Base-by-base conservation (phyloP, 1,284 basidiomycete genomes). In the Pseudozyma sp. region DNA sequence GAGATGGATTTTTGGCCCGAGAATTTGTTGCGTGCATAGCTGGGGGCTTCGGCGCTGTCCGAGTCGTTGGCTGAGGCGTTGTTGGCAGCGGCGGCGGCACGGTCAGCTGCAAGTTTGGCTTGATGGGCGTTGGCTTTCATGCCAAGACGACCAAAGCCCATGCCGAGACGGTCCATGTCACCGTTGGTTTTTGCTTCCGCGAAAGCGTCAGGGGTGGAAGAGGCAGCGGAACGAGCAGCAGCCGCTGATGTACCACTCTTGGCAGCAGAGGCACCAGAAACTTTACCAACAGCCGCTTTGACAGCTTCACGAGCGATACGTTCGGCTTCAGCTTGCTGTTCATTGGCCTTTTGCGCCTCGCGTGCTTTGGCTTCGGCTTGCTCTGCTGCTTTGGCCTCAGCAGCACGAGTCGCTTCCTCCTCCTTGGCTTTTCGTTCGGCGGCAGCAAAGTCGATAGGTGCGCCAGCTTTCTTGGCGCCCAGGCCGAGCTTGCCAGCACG, bases 1-100 rank as follows among this genome's bases (percentile, higher is more conserved):
- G 94, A 97, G 85, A 99, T 85, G 45, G 74, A 87, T 86, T 98
- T 99, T 85, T 98, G 96, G 71, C 83, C 87, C 1, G 93, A 93
- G 84, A 99, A 99, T 81, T 94, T 94, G 31, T 94, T 91, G 70
- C 95, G 90, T 2, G 97, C 96, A 31, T 90, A 90, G 13, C 90
- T 93, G 1, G 91, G 90, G 53, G 92, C 88, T 49, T 84, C 83
- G 14, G 68, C 72, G 6, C 64, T 72, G 31, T 73, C 70, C 48
- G 58, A 59, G 51, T 62, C 64, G 38, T 47, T 55, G 36, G 56
- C 54, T 11, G 61, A 39, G 9, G 73, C 59, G 14, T 54, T 68
- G 64, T 76, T 76, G 60, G 72, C 68, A 11, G 66, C 66, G 12
- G 72, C 77, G 8, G 77, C 73, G 11, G 66, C 66, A 14, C 65